phyloP scores from a whole-genome alignment of 1,139 yeast species.

The Kazachstania sp. region DNA sequence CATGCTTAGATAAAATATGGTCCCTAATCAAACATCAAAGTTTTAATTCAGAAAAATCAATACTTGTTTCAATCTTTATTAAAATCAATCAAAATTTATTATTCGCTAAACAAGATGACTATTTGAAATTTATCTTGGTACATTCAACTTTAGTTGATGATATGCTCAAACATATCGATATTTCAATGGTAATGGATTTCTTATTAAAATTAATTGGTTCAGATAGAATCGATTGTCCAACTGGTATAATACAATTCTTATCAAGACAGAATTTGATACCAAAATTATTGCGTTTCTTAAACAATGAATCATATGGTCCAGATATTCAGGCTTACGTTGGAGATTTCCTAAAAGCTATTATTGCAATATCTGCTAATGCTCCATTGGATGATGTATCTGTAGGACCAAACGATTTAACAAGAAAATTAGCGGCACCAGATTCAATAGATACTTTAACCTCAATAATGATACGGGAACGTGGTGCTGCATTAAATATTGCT shows the following conservation, averaged over 20 bases:
- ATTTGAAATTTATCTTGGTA: slow-evolving; percentile 45
- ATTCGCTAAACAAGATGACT: slow-evolving; percentile 60
- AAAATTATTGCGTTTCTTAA: slow-evolving; percentile 43
- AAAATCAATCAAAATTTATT: slow-evolving; percentile 87
- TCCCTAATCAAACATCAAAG: slow-evolving; percentile 54
- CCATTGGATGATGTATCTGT: slow-evolving; percentile 67
- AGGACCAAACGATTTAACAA: slow-evolving; percentile 88
- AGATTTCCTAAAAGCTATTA: slow-evolving; percentile 85
- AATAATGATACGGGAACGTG: slow-evolving; percentile 69
- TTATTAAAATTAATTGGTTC: slow-evolving; percentile 53
- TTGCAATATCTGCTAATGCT: slow-evolving; percentile 79
- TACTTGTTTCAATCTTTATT: slow-evolving; percentile 62
- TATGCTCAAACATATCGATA: slow-evolving; percentile 45
- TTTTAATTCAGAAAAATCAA: slow-evolving; percentile 46
- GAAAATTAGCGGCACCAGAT: slow-evolving; percentile 72
- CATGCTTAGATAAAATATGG: slow-evolving; percentile 69
- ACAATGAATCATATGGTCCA: slow-evolving; percentile 38
- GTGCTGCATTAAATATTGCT: slow-evolving; percentile 84
- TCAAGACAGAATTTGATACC: slow-evolving; percentile 44
- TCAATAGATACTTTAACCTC: slow-evolving; percentile 55
- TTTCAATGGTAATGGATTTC: slow-evolving; percentile 67
- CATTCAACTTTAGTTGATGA: slow-evolving; percentile 44
- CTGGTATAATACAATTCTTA: slow-evolving; percentile 51
- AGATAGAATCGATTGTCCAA: slow-evolving; percentile 54
- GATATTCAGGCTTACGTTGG: slow-evolving; percentile 89